These are phyloP conservation scores for Beauveria medogensis DNA, from an alignment of 2,329 filamentous ascomycete species.

Conservation along the genomic window DNA sequence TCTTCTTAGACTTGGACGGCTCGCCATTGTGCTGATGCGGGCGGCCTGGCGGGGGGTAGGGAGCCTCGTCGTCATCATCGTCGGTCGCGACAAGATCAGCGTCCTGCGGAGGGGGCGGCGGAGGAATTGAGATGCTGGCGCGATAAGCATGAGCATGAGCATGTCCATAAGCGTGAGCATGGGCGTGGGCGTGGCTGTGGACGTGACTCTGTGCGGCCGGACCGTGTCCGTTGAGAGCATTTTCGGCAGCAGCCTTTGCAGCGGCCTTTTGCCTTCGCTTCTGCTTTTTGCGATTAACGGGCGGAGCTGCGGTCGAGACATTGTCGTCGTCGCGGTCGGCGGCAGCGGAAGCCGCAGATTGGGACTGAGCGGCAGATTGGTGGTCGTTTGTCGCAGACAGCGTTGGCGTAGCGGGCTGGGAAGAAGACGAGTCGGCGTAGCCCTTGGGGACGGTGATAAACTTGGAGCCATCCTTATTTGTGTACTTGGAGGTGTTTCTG, in stretches of 20 bases:
- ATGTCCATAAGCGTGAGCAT: conserved; percentile 17
- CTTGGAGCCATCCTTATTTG: conserved; percentile 62
- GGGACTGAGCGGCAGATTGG: conserved; percentile 16
- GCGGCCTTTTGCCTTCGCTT: conserved; percentile 85
- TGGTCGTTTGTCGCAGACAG: conserved; percentile 29
- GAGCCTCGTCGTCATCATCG: conserved; percentile 39
- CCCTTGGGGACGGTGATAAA: conserved; percentile 58
- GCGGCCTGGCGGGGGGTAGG: conserved; percentile 33
- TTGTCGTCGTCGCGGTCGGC: not conserved
- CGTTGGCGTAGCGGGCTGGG: conserved; percentile 43
- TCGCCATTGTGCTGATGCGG: conserved; percentile 26
- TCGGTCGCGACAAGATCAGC: conserved; percentile 50
- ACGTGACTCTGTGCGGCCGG: not conserved
- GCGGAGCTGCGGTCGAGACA: conserved; percentile 22
- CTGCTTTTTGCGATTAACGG: conserved; percentile 88
- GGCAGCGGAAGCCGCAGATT: conserved; percentile 8
- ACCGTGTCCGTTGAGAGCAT: conserved; percentile 9
- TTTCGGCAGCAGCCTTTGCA: conserved; percentile 49
- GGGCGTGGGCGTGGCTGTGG: not conserved
- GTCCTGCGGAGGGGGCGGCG: conserved; percentile 21
- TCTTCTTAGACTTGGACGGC: conserved; percentile 45
- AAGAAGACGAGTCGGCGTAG: conserved; percentile 39
- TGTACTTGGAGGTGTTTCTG: conserved; percentile 51
- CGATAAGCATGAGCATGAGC: not conserved
- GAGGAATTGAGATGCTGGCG: not conserved